Evolutionary conservation across 1,139 yeast species (phyloP).

Genomic region (Taiozyma sp.): DNA sequence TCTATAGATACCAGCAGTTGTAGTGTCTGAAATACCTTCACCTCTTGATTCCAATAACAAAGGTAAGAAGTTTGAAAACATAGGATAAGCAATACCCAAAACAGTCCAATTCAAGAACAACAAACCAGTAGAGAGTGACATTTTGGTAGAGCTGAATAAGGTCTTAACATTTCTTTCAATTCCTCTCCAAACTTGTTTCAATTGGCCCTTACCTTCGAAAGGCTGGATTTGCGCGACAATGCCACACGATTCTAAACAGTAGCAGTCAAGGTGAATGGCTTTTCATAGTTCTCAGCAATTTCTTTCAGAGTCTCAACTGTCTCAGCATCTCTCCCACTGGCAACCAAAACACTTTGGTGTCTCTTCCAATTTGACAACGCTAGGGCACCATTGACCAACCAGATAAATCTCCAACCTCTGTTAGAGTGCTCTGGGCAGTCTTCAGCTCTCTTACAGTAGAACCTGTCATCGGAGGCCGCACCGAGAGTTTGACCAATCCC

Average conservation of each 20-base stretch:
- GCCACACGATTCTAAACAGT: conserved; percentile 39
- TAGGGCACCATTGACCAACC: conserved; percentile 47
- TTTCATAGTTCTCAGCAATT: conserved; percentile 38
- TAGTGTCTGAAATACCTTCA: conserved; percentile 27
- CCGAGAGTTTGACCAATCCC: no score
- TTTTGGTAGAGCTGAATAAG: conserved; percentile 29
- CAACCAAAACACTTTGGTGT: conserved; percentile 52
- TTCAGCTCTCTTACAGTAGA: conserved; percentile 37
- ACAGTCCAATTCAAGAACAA: conserved; percentile 36
- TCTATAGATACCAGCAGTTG: conserved; percentile 39
- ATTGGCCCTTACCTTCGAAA: conserved; percentile 12
- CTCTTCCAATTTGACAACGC: conserved; percentile 44
- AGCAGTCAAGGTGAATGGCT: conserved; percentile 39
- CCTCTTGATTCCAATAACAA: conserved; percentile 37
- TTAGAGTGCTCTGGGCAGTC: conserved; percentile 39
- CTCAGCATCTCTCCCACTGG: conserved; percentile 48
- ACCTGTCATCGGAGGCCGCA: conserved; percentile 13
- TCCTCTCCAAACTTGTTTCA: conserved; percentile 16
- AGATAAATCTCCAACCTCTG: conserved; percentile 58
- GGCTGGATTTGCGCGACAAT: conserved; percentile 14
- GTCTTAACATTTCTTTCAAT: conserved; percentile 24
- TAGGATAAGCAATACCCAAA: conserved; percentile 39
- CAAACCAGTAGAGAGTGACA: conserved; percentile 31
- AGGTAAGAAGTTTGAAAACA: conserved; percentile 39
- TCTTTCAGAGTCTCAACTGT: conserved; percentile 35